These are phyloP conservation scores for Helicocarpus griseus DNA, from an alignment of 2,329 filamentous ascomycete species.

Conservation along the genomic window DNA sequence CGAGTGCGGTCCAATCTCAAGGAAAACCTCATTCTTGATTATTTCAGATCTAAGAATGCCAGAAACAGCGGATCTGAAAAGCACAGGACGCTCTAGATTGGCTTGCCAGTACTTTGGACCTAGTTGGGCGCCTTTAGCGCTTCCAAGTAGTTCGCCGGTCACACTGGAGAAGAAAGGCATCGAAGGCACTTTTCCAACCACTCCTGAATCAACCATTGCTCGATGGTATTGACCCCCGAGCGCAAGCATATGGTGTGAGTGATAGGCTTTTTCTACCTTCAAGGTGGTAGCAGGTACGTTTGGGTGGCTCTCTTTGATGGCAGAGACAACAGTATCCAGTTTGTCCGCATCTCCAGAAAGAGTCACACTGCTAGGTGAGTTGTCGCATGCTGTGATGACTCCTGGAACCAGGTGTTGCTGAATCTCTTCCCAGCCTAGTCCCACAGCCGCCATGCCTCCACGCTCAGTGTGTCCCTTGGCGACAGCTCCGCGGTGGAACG, in stretches of 20 bases:
- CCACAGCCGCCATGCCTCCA: constrained; percentile 14
- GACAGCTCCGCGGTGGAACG: constrained; percentile 12
- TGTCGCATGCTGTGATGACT: constrained; percentile 16
- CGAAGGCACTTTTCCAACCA: background rate
- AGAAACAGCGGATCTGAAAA: constrained; percentile 10
- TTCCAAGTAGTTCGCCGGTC: constrained; percentile 9
- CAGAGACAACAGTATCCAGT: constrained; percentile 9
- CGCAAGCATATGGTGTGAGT: constrained; percentile 14
- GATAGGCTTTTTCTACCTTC: constrained; percentile 14
- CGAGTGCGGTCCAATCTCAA: constrained; percentile 17
- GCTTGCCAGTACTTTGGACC: constrained; percentile 14
- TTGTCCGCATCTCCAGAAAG: constrained; percentile 12
- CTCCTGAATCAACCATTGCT: background rate
- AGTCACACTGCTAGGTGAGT: constrained; percentile 14
- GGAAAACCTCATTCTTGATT: constrained; percentile 7
- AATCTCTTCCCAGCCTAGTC: too few species aligned
- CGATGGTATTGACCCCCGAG: constrained; percentile 4
- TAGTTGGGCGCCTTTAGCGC: too few species aligned
- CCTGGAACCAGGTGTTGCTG: constrained; percentile 5
- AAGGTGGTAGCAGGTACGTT: constrained; percentile 11
- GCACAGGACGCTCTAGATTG: constrained; percentile 14
- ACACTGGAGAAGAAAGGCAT: constrained; percentile 17
- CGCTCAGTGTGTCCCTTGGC: background rate
- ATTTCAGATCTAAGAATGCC: background rate
- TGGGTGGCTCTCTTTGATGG: background rate